Evolutionary conservation across 2,329 filamentous ascomycete genomes (phyloP).

Genomic region (Aspergillus neoniger): DNA sequence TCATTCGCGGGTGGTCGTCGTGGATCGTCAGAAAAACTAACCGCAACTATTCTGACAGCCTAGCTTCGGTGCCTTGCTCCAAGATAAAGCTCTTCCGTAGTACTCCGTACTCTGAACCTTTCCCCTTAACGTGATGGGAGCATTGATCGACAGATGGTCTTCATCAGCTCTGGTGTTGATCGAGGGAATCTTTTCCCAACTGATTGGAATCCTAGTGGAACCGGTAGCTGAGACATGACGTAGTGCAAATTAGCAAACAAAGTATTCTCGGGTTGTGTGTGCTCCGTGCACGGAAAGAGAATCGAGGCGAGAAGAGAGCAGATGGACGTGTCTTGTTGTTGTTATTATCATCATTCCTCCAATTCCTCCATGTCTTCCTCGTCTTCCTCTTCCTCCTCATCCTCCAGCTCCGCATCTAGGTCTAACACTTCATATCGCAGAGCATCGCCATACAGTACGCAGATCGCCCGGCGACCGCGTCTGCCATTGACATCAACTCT

Average conservation of each 20-base stretch:
- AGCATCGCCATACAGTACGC: conserved; percentile 57
- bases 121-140: not conserved
- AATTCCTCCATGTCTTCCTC: conserved; percentile 19
- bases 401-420: conserved; percentile 49
- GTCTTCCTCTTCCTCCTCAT: conserved; percentile 32
- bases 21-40: not conserved
- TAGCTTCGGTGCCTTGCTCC: not conserved
- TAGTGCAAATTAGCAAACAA: not conserved
- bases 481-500: conserved; percentile 59
- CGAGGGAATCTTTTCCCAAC: not conserved
- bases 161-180: not conserved
- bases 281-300: not conserved
- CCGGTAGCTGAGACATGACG: conserved; percentile 1
- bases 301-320: not conserved
- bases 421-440: conserved; percentile 60
- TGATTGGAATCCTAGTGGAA: not conserved
- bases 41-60: not conserved
- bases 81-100: conserved; percentile 12
- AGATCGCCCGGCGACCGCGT: conserved; percentile 54
- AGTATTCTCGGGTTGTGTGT: not conserved
- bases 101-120: conserved; percentile 10
- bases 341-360: not conserved
- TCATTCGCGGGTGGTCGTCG: not conserved
- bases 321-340: no score
- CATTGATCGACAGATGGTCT: not conserved